Conservation (phyloP, 192 early-diverging fungal species). For the Entomortierella parvispora region DNA sequence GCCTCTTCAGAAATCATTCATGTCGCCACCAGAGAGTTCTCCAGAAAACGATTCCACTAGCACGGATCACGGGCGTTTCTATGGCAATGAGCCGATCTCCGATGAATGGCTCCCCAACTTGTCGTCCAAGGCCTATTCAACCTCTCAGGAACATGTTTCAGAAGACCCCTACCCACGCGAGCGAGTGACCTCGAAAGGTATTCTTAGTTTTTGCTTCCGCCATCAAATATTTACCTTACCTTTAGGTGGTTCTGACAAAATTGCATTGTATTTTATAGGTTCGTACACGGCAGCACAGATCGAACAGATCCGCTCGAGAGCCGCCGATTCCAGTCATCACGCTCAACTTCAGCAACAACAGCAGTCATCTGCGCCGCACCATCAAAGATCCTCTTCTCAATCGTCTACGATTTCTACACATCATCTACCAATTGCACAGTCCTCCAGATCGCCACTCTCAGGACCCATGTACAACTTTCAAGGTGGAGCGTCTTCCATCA, state of each 20-base stretch:
- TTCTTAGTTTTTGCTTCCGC: too few species aligned
- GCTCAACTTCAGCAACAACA: constrained; percentile 6
- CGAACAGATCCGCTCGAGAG: constrained; percentile 27
- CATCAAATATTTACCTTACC: too few species aligned
- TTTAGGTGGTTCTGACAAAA: too few species aligned
- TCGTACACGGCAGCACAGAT: constrained; percentile 24
- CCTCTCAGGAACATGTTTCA: constrained; percentile 10
- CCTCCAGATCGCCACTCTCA: constrained; percentile 29
- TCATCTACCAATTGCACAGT: constrained; percentile 8
- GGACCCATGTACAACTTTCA: constrained; percentile 47
- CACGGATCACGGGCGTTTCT: constrained; percentile 18
- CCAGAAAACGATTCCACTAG: constrained; percentile 10
- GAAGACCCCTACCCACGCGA: constrained; percentile 40
- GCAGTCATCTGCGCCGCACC: constrained; percentile 1
- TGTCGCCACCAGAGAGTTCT: constrained; percentile 21
- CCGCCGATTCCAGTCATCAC: neutral
- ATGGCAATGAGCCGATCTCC: constrained; percentile 25
- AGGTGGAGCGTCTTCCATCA: constrained; percentile 25
- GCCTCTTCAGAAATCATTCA: constrained; percentile 12
- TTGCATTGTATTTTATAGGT: constrained; percentile 2
- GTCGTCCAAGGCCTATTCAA: constrained; percentile 15
- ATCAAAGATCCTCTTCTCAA: constrained; percentile 42
- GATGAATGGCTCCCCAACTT: constrained; percentile 43
- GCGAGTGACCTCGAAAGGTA: constrained; percentile 31
- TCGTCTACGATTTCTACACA: constrained; percentile 33